Evolutionary conservation across 345 rosid species (phyloP).

Genomic region (Cardamine resedifolia): DNA sequence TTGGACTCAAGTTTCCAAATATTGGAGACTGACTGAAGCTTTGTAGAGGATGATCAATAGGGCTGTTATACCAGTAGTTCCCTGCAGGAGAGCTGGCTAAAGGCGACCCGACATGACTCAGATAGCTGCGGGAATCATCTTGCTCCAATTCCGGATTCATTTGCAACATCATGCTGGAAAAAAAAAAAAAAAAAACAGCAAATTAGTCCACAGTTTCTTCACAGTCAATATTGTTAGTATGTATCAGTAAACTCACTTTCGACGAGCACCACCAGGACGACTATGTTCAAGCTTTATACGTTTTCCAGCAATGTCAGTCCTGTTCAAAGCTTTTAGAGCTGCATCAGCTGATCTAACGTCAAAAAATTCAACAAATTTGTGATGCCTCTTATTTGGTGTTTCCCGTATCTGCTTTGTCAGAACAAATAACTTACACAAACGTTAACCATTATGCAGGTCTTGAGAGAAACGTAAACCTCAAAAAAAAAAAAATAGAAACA

Average conservation of each 20-base stretch:
- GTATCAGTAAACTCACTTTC: conserved; percentile 44
- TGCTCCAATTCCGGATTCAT: conserved; percentile 61
- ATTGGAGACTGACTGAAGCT: conserved; percentile 47
- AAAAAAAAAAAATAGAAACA: background rate
- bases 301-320: conserved; percentile 78
- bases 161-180: conserved; percentile 67
- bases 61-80: conserved; percentile 52
- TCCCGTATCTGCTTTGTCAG: conserved; percentile 65
- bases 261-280: conserved; percentile 85
- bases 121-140: conserved; percentile 55
- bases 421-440: conserved; percentile 32
- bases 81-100: conserved; percentile 57
- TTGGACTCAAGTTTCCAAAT: conserved; percentile 48
- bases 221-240: background rate
- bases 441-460: conserved; percentile 20
- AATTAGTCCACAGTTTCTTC: background rate
- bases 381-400: conserved; percentile 84
- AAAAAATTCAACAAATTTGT: conserved; percentile 78
- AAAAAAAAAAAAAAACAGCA: background rate
- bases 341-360: conserved; percentile 82
- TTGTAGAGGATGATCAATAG: conserved; percentile 52
- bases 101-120: conserved; percentile 55
- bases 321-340: conserved; percentile 69
- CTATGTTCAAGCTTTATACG: conserved; percentile 86
- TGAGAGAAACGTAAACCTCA: background rate